A percentile compares a stretch with the other conserved stretches of the same genome.
phyloP scores from a whole-genome alignment of 2,329 filamentous ascomycete species.

The Tolypocladium paradoxum region DNA sequence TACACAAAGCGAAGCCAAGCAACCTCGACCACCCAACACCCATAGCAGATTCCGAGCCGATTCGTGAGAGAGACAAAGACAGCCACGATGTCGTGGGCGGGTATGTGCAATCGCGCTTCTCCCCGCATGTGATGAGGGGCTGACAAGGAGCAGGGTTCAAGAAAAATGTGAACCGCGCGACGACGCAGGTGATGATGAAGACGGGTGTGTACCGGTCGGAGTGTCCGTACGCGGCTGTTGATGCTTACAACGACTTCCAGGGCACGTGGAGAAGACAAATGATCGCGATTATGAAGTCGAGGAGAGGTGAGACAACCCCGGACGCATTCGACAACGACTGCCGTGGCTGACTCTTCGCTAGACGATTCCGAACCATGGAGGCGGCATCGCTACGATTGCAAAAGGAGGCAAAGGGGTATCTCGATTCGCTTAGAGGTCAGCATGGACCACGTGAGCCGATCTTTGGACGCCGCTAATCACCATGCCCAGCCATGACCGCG shows the following conservation, averaged over 20 bases:
- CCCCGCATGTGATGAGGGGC: slow-evolving; percentile 16
- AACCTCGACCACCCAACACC: background rate
- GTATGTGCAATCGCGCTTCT: slow-evolving; percentile 26
- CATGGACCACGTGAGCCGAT: background rate
- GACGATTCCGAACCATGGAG: slow-evolving; percentile 96
- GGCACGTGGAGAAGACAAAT: slow-evolving; percentile 96
- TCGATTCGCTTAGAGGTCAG: slow-evolving; percentile 86
- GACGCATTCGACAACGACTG: background rate
- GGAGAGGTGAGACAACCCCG: slow-evolving; percentile 51
- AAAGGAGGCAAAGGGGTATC: slow-evolving; percentile 95
- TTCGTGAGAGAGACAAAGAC: background rate
- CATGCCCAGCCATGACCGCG: slow-evolving; percentile 78
- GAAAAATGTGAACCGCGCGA: slow-evolving; percentile 97
- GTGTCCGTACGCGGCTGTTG: no score
- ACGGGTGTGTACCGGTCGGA: slow-evolving; percentile 48
- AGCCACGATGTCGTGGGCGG: slow-evolving; percentile 59
- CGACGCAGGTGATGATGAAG: slow-evolving; percentile 99
- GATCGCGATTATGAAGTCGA: slow-evolving; percentile 99
- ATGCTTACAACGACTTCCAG: slow-evolving; percentile 25
- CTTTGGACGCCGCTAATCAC: background rate
- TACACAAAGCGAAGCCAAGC: background rate
- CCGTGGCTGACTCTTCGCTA: slow-evolving; percentile 24
- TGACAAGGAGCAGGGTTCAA: slow-evolving; percentile 36
- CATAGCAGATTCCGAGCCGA: background rate
- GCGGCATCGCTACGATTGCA: slow-evolving; percentile 83